These are phyloP conservation scores for Ascochyta clinopodiicola DNA, from an alignment of 2,329 filamentous ascomycete genomes.

Conservation along the genomic window DNA sequence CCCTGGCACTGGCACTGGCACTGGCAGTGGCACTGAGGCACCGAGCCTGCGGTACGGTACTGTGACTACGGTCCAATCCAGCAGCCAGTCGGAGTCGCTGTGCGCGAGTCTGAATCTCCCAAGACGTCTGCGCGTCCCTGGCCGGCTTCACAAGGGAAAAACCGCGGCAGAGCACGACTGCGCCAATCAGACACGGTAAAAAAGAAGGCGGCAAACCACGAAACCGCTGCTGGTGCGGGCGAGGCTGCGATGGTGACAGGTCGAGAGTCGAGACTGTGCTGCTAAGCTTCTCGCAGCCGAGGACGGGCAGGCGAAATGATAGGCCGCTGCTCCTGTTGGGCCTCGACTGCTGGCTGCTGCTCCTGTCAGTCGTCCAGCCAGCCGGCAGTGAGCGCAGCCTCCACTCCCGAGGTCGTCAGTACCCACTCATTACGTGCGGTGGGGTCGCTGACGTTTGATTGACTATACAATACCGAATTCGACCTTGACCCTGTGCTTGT, in stretches of 20 bases:
- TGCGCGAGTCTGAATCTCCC: slow-evolving; percentile 1
- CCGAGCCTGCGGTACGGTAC: slow-evolving; percentile 28
- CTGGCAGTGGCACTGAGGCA: background rate
- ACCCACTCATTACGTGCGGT: background rate
- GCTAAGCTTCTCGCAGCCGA: background rate
- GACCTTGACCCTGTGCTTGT: too few relatives aligned
- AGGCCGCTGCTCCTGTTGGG: slow-evolving; percentile 20
- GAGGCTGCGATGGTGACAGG: slow-evolving; percentile 11
- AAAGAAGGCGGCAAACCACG: too few relatives aligned
- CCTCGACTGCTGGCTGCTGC: background rate
- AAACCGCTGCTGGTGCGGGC: background rate
- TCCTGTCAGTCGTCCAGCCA: background rate
- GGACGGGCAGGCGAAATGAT: slow-evolving; percentile 11
- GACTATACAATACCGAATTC: too few relatives aligned
- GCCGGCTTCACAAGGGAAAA: slow-evolving; percentile 5
- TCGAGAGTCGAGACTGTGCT: too few relatives aligned
- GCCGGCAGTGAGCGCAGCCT: slow-evolving; percentile 8
- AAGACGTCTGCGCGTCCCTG: slow-evolving; percentile 14
- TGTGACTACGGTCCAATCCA: background rate
- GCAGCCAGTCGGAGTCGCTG: slow-evolving; percentile 4
- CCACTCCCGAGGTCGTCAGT: background rate
- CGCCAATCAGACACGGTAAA: slow-evolving; percentile 22
- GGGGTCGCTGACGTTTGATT: too few relatives aligned
- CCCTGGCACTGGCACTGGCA: background rate
- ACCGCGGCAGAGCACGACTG: slow-evolving; percentile 4